These are phyloP conservation scores for Helicosporidium sp. DNA, from an alignment of 139 green algal genomes.

Conservation along the genomic window DNA sequence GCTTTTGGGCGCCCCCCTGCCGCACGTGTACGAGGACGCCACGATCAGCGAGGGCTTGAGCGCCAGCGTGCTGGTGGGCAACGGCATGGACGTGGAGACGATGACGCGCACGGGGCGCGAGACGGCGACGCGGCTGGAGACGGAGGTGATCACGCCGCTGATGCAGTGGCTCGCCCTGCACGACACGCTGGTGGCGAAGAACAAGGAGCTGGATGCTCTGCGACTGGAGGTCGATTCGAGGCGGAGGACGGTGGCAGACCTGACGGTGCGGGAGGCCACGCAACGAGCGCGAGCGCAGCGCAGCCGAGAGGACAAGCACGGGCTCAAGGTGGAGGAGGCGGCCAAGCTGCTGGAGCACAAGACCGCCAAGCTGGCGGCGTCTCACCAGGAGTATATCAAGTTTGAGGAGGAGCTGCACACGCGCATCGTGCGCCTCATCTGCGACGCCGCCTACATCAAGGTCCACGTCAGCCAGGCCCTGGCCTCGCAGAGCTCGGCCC, in stretches of 20 bases:
- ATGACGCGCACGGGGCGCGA: constrained; percentile 27
- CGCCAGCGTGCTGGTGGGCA: constrained; percentile 17
- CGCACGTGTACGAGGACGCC: constrained; percentile 44
- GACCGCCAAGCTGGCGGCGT: constrained; percentile 36
- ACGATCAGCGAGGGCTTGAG: constrained; percentile 26
- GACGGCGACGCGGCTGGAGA: constrained; percentile 31
- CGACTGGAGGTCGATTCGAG: constrained; percentile 52
- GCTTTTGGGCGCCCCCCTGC: constrained; percentile 34
- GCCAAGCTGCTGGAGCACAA: constrained; percentile 38
- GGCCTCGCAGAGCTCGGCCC: too few relatives aligned
- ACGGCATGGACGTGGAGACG: constrained; percentile 31
- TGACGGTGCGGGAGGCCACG: constrained; percentile 3
- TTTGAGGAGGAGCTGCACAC: neutral
- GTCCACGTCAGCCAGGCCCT: constrained; percentile 29
- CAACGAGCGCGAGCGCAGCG: neutral
- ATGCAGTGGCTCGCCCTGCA: constrained; percentile 39
- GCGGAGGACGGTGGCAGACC: constrained; percentile 32
- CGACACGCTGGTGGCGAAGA: constrained; percentile 24
- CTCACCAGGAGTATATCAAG: neutral
- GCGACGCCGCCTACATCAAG: constrained; percentile 44
- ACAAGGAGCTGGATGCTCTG: constrained; percentile 41
- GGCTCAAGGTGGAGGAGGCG: constrained; percentile 33
- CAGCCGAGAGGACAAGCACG: constrained; percentile 17
- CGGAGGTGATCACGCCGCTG: constrained; percentile 50
- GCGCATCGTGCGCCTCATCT: constrained; percentile 19